Evolutionary conservation across 179 eudicot genomes (phyloP).

Genomic region (Camellia oleifera): DNA sequence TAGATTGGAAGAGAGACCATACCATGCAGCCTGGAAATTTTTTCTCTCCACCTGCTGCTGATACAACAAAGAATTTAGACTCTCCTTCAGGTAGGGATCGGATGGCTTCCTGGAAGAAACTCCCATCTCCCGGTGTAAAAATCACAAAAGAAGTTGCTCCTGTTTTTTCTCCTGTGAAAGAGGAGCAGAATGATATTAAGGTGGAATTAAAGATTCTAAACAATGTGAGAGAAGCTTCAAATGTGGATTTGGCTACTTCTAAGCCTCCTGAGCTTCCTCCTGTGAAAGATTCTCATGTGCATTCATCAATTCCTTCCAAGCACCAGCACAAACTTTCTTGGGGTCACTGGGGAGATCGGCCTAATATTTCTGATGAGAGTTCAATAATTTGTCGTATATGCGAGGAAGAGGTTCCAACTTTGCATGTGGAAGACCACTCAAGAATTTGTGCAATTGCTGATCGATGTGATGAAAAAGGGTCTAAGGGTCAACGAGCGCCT

Average conservation of each 20-base stretch:
- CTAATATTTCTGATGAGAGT: constrained; percentile 66
- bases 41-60: constrained; percentile 35
- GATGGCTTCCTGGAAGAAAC: constrained; percentile 92
- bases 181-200: constrained; percentile 37
- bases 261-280: constrained; percentile 51
- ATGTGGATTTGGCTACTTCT: constrained; percentile 34
- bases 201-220: constrained; percentile 38
- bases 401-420: constrained; percentile 96
- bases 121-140: constrained; percentile 75
- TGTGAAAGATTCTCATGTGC: constrained; percentile 56
- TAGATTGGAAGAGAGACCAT: constrained; percentile 40
- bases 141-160: constrained; percentile 46
- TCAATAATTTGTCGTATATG: constrained; percentile 97
- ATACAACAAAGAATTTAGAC: constrained; percentile 43
- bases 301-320: constrained; percentile 47
- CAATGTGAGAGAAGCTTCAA: constrained; percentile 31
- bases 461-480: constrained; percentile 96
- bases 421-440: constrained; percentile 97
- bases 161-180: constrained; percentile 37
- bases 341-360: constrained; percentile 88
- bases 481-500: constrained; percentile 92
- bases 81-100: constrained; percentile 62
- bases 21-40: constrained; percentile 37
- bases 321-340: constrained; percentile 81
- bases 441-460: constrained; percentile 96